Percentiles rank a stretch among this genome's conserved stretches.
phyloP scores from a whole-genome alignment of 108 stramenopile species.

The Fistulifera solaris region DNA sequence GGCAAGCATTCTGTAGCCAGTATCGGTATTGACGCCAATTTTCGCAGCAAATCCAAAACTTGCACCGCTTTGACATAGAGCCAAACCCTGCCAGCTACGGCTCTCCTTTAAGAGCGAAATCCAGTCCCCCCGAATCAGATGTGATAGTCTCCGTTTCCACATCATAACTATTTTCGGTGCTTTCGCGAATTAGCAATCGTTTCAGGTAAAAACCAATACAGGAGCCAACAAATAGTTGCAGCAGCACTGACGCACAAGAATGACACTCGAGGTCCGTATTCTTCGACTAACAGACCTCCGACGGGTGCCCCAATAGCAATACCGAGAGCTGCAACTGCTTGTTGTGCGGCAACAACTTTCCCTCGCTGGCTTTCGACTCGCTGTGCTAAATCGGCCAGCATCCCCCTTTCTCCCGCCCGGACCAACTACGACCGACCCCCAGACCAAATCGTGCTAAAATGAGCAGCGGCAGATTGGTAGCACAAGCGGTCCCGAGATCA shows the following conservation, averaged over 20 bases:
- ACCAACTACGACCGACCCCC: conserved; percentile 45
- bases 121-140: conserved; percentile 32
- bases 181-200: conserved; percentile 15
- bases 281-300: conserved; percentile 53
- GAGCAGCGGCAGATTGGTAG: conserved; percentile 24
- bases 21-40: conserved; percentile 61
- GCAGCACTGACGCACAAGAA: conserved; percentile 68
- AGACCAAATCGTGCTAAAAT: conserved; percentile 50
- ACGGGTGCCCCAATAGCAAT: conserved; percentile 66
- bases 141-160: conserved; percentile 2
- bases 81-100: conserved; percentile 51
- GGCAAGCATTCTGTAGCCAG: conserved; percentile 39
- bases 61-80: conserved; percentile 43
- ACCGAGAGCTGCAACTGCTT: conserved; percentile 51
- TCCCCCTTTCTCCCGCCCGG: conserved; percentile 64
- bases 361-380: conserved; percentile 40
- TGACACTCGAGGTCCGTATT: conserved; percentile 43
- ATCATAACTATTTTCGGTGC: too few species aligned
- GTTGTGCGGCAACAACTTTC: conserved; percentile 52
- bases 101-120: conserved; percentile 24
- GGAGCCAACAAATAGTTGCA: conserved; percentile 30
- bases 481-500: conserved; percentile 51
- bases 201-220: conserved; percentile 61
- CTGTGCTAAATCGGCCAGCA: conserved; percentile 60
- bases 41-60: conserved; percentile 71